Conservation (phyloP, 805 yeast species). For the Cyberlindnera bimundalis region DNA sequence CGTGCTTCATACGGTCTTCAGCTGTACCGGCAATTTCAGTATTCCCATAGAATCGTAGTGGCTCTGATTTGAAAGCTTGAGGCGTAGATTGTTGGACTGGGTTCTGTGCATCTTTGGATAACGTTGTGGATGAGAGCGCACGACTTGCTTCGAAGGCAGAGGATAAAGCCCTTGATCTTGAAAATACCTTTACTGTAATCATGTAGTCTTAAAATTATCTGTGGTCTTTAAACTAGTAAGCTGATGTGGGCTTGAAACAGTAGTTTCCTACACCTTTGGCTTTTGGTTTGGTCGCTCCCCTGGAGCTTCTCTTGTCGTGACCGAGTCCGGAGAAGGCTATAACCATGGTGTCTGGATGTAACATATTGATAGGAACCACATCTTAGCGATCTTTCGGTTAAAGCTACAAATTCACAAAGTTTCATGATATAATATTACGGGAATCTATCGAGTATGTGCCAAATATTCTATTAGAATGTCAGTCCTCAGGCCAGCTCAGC, state of each 20-base stretch:
- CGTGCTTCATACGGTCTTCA: constrained; percentile 44
- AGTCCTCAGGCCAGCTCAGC: constrained; percentile 17
- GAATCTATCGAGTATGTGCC: too few species aligned
- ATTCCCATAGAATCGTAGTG: constrained; percentile 31
- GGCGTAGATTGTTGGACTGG: neutral
- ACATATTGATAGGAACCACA: too few species aligned
- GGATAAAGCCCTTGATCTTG: neutral
- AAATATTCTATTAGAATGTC: too few species aligned
- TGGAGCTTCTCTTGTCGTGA: too few species aligned
- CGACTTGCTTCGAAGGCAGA: neutral
- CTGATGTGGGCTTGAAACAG: too few species aligned
- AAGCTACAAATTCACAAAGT: too few species aligned
- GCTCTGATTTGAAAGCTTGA: constrained; percentile 6
- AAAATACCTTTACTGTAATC: constrained; percentile 2
- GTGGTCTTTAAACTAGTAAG: too few species aligned
- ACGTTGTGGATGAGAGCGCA: neutral
- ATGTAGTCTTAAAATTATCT: neutral
- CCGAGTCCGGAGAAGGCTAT: constrained; percentile 1
- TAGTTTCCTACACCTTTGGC: too few species aligned
- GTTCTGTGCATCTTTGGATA: neutral
- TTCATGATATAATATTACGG: too few species aligned
- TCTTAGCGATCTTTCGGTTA: too few species aligned
- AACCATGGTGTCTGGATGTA: neutral
- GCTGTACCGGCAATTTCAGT: constrained; percentile 31
- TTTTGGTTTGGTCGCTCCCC: too few species aligned